Percentiles rank a stretch among this genome's conserved stretches.
Conservation (phyloP, 345 rosid genomes). For the Excoecaria agallocha region DNA sequence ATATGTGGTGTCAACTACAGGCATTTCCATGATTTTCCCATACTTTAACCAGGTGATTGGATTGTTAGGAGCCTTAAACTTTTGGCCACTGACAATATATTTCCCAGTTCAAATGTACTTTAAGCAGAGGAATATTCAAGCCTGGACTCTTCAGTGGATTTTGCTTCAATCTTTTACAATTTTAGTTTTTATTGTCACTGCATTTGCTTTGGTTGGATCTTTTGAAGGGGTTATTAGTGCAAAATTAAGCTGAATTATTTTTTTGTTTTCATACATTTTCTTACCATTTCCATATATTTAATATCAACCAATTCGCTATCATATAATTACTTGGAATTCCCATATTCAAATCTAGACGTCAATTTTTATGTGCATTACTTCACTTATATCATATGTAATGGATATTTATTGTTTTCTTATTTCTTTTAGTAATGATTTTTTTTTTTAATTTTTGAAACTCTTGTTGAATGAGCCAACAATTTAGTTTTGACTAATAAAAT, state of each 20-base stretch:
- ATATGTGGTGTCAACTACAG: slow-evolving; percentile 52
- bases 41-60: slow-evolving; percentile 86
- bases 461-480: no score
- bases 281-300: neutral
- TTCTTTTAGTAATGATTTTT: no score
- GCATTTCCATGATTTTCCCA: slow-evolving; percentile 56
- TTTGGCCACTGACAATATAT: slow-evolving; percentile 75
- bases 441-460: no score
- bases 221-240: slow-evolving; percentile 54
- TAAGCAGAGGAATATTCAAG: slow-evolving; percentile 45
- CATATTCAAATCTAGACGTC: no score
- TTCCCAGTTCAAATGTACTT: slow-evolving; percentile 75
- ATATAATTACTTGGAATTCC: no score
- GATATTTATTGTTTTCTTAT: no score
- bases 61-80: slow-evolving; percentile 61
- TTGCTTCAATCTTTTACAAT: slow-evolving; percentile 45
- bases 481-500: no score
- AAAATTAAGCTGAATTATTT: slow-evolving; percentile 28
- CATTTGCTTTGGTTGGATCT: slow-evolving; percentile 56
- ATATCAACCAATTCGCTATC: no score
- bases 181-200: slow-evolving; percentile 38
- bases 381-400: no score
- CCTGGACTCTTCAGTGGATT: slow-evolving; percentile 58
- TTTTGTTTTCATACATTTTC: neutral
- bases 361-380: no score